These are phyloP conservation scores for Sequoia sempervirens DNA, from an alignment of 75 land plant species.

Conservation along the genomic window DNA sequence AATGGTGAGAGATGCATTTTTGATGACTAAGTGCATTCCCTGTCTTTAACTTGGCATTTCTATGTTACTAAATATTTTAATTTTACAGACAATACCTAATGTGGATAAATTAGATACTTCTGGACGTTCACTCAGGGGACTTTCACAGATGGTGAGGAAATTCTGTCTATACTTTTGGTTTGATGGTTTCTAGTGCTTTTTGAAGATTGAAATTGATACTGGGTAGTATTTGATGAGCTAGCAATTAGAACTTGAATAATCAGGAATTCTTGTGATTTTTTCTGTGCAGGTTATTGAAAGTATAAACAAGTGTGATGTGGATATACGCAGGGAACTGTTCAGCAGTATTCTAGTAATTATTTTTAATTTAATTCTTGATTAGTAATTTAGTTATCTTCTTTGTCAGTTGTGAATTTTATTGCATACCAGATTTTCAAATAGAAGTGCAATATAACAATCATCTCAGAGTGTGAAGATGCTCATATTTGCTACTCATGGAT, in stretches of 20 bases:
- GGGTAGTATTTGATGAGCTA: neutral
- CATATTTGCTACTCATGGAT: neutral
- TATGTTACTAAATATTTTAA: neutral
- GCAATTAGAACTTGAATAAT: neutral
- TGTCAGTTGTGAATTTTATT: neutral
- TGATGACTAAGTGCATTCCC: neutral
- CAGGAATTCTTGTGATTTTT: slow-evolving; percentile 9
- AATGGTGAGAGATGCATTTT: neutral
- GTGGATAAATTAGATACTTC: slow-evolving; percentile 61
- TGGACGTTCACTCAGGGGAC: slow-evolving; percentile 51
- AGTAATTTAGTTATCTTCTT: neutral
- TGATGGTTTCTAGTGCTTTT: neutral
- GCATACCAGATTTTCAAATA: neutral
- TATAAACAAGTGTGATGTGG: slow-evolving; percentile 89
- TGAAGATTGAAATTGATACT: neutral
- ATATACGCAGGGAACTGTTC: slow-evolving; percentile 85
- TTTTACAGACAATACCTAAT: slow-evolving; percentile 74
- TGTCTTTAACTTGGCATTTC: neutral
- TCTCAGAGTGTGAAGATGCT: neutral
- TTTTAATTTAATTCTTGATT: neutral
- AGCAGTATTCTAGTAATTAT: slow-evolving; percentile 73
- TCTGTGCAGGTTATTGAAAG: slow-evolving; percentile 77
- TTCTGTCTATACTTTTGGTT: neutral
- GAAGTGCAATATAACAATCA: neutral
- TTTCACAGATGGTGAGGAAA: slow-evolving; percentile 80